A percentile compares a stretch with the other conserved stretches of the same genome.
phyloP scores from a whole-genome alignment of 768 basidiomycete genomes.

The Amanita exitialis region DNA sequence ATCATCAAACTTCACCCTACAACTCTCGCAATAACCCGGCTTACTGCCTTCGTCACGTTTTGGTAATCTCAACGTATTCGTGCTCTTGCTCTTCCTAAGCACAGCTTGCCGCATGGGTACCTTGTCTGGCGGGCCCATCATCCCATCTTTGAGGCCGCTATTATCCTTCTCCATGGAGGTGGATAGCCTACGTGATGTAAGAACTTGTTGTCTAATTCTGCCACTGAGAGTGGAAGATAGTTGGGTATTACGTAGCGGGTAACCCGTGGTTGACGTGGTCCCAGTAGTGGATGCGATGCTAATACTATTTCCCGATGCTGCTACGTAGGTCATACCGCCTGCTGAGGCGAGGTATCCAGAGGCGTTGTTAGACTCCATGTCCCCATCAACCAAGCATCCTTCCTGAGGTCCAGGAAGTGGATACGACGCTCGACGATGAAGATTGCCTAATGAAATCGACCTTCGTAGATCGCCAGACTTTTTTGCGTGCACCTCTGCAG shows the following conservation, averaged over 20 bases:
- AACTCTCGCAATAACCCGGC: constrained; percentile 97
- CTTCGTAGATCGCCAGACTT: constrained; percentile 53
- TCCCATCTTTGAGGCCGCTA: constrained; percentile 19
- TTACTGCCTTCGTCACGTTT: constrained; percentile 82
- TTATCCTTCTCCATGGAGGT: constrained; percentile 16
- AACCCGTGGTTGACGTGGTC: constrained; percentile 62
- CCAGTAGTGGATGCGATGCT: constrained; percentile 85
- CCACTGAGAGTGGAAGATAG: constrained; percentile 45
- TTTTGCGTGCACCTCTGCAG: constrained; percentile 21
- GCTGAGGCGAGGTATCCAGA: constrained; percentile 63
- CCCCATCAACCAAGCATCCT: constrained; percentile 22
- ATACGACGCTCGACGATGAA: constrained; percentile 43
- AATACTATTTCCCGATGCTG: constrained; percentile 94
- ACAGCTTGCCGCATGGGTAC: constrained; percentile 42
- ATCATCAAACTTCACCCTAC: constrained; percentile 81
- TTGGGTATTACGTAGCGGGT: constrained; percentile 32
- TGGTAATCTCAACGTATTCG: constrained; percentile 64
- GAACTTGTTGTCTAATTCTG: constrained; percentile 52
- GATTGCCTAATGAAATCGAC: constrained; percentile 65
- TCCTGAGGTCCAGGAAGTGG: constrained; percentile 16
- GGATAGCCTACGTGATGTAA: constrained; percentile 49
- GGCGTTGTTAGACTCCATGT: constrained; percentile 53
- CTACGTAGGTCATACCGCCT: constrained; percentile 49
- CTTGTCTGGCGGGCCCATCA: constrained; percentile 62
- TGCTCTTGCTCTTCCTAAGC: constrained; percentile 72